Conservation (phyloP, 768 basidiomycete species). For the Macrolepiota dolichaula region DNA sequence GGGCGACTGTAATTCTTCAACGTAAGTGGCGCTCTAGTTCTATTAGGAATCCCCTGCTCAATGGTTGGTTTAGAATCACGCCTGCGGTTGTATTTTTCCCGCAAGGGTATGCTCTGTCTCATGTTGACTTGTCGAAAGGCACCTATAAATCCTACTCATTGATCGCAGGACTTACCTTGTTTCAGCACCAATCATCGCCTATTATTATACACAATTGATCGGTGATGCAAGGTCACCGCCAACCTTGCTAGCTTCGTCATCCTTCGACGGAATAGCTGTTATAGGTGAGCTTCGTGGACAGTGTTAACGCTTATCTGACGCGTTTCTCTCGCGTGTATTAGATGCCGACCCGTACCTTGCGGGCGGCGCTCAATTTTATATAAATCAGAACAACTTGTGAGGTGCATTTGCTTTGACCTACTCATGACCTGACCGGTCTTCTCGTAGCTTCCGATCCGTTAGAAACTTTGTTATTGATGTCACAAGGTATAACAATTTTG, state of each 20-base stretch:
- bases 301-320: background rate
- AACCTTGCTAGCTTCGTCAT: conserved; percentile 57
- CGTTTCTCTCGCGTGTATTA: conserved; percentile 19
- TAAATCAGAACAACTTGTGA: conserved; percentile 69
- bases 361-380: conserved; percentile 57
- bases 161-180: conserved; percentile 61
- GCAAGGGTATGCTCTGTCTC: conserved; percentile 43
- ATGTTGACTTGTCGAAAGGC: background rate
- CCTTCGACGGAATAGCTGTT: conserved; percentile 69
- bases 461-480: conserved; percentile 76
- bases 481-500: conserved; percentile 28
- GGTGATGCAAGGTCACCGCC: conserved; percentile 71
- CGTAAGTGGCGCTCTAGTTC: conserved; percentile 31
- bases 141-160: background rate
- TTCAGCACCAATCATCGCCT: conserved; percentile 62
- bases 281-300: conserved; percentile 47
- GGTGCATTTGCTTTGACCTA: conserved; percentile 15
- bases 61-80: conserved; percentile 39
- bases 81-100: conserved; percentile 83
- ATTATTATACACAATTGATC: conserved; percentile 77
- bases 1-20: conserved; percentile 56
- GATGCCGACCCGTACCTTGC: conserved; percentile 76
- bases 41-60: background rate
- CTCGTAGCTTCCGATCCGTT: conserved; percentile 59
- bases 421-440: background rate